Percentiles rank a stretch among this genome's conserved stretches.
Conservation (phyloP, 768 basidiomycete species). For the Mycena epipterygia region DNA sequence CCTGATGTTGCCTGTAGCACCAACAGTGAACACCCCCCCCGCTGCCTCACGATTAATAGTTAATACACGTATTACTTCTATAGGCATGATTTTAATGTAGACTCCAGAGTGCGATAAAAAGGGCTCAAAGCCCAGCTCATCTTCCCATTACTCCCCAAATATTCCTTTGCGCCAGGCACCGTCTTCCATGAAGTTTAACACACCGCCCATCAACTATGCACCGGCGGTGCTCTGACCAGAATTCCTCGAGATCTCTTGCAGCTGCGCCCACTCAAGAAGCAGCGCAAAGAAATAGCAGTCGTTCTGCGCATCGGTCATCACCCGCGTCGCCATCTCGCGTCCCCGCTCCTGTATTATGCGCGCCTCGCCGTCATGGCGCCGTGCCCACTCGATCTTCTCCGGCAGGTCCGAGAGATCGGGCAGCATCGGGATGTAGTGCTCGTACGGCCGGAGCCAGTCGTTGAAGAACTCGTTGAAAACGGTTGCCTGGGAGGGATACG, state of each 20-base stretch:
- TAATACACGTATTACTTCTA: no score
- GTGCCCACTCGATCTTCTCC: constrained; percentile 36
- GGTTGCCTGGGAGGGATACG: constrained; percentile 22
- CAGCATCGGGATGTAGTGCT: constrained; percentile 32
- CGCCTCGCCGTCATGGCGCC: constrained; percentile 32
- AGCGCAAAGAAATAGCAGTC: constrained; percentile 36
- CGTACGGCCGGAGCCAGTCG: constrained; percentile 33
- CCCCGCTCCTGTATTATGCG: constrained; percentile 34
- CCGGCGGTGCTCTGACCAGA: no score
- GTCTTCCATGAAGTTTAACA: no score
- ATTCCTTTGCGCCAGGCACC: no score
- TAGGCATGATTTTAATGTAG: no score
- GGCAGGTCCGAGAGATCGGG: constrained; percentile 35
- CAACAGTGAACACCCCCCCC: constrained; percentile 8
- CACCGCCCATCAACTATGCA: no score
- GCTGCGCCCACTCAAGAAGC: constrained; percentile 33
- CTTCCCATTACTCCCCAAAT: no score
- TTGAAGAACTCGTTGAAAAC: constrained; percentile 35
- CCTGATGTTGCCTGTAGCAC: background rate
- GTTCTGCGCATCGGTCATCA: constrained; percentile 37
- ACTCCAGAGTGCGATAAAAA: no score
- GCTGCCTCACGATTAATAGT: background rate
- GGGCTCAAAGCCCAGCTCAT: no score
- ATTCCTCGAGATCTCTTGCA: no score
- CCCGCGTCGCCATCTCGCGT: constrained; percentile 25